Evolutionary conservation across 2,329 filamentous ascomycete species (phyloP).

Genomic region (Diaporthe citri): DNA sequence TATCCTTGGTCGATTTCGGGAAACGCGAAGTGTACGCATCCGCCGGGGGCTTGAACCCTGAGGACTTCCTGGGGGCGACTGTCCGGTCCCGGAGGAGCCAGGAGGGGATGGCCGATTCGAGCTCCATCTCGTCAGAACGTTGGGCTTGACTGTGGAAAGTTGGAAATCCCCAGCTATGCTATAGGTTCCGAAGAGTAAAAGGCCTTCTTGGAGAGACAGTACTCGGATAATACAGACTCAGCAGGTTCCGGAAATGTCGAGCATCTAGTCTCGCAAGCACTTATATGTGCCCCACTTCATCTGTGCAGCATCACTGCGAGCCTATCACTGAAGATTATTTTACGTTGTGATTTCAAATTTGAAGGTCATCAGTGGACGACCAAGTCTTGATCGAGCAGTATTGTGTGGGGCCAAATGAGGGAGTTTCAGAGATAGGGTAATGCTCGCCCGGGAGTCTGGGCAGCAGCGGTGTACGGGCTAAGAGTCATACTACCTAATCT

Average conservation of each 20-base stretch:
- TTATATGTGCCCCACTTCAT: background rate
- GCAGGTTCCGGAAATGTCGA: background rate
- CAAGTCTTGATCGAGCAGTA: background rate
- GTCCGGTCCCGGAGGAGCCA: background rate
- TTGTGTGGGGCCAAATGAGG: constrained; percentile 1
- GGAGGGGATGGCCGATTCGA: background rate
- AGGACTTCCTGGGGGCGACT: background rate
- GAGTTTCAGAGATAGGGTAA: constrained; percentile 17
- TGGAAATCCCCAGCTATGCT: background rate
- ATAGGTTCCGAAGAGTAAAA: background rate
- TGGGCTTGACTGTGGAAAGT: background rate
- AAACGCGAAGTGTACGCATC: background rate
- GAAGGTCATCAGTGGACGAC: background rate
- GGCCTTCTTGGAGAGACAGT: background rate
- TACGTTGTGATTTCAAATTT: background rate
- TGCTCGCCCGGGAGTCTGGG: background rate
- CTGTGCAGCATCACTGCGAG: background rate
- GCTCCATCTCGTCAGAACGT: background rate
- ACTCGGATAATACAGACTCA: background rate
- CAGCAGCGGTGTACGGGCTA: background rate
- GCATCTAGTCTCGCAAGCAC: background rate
- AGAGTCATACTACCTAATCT: background rate
- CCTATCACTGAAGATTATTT: background rate
- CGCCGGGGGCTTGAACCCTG: background rate
- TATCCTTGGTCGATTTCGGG: background rate